Base-by-base conservation (phyloP, 352 stramenopile species). In the Phytopythium mirpurense region DNA sequence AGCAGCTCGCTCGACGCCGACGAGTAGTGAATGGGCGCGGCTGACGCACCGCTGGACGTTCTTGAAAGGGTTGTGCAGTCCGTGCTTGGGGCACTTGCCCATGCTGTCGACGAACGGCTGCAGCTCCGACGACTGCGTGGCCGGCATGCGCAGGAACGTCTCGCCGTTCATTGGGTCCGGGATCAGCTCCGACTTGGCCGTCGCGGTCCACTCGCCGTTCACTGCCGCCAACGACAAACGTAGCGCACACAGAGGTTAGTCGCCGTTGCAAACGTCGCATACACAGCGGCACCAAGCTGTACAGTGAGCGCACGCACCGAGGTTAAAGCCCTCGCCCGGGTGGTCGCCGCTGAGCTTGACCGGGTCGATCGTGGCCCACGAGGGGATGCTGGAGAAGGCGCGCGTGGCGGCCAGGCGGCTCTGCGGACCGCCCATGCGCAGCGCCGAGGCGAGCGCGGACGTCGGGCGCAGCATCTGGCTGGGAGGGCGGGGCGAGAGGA, bases 1-100 rank as follows among this genome's bases (percentile, higher is more conserved):
- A n/a, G n/a, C n/a, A n/a, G n/a, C n/a, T n/a, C n/a, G n/a, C n/a
- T n/a, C n/a, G n/a, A n/a, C n/a, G n/a, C n/a, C n/a, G n/a, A n/a
- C n/a, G n/a, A n/a, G n/a, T n/a, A n/a, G n/a, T n/a, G n/a, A n/a
- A n/a, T n/a, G n/a, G n/a, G n/a, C n/a, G n/a, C n/a, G n/a, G n/a
- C n/a, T n/a, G 29, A 31, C 60, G 60, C 98, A 99, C 58, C 96
- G 83, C 56, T 99, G 90, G 32, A 96, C 78, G 66, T 98, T 98
- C 82, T 99, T 99, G 46, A 98, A 79, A 27, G 97, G 96, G 76
- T 99, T 99, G 83, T 99, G 97, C 44, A 99, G 70, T 1, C 97
- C 97, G 62, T 94, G 96, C 81, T 99, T 99, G 12, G 96, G 88
- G 50, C 93, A 96, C 27, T 65, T 79, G 15, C 66, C 72, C 74